Conservation (phyloP, 345 rosid genomes). For the Citrus hindsii region DNA sequence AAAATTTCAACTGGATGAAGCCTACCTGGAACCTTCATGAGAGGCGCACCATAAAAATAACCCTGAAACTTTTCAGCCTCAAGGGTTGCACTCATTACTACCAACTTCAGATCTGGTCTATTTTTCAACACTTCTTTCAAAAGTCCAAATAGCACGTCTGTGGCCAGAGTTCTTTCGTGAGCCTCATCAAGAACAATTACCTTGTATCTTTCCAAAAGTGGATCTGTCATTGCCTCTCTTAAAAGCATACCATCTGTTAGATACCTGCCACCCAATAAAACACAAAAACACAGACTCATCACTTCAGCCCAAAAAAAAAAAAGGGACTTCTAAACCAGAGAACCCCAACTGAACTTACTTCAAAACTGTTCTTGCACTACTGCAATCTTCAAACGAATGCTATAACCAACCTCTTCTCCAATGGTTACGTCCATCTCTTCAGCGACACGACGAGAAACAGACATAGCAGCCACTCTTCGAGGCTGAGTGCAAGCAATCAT, state of each 20-base stretch:
- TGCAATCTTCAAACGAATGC: slow-evolving; percentile 95
- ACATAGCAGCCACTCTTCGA: slow-evolving; percentile 99
- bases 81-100: slow-evolving; percentile 98
- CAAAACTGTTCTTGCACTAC: slow-evolving; percentile 77
- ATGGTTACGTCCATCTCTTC: slow-evolving; percentile 98
- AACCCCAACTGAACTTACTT: slow-evolving; percentile 51
- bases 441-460: slow-evolving; percentile 99
- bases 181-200: slow-evolving; percentile 98
- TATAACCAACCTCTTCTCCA: slow-evolving; percentile 98
- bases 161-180: slow-evolving; percentile 92
- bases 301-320: not conserved
- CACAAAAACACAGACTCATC: not conserved
- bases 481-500: slow-evolving; percentile 97
- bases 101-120: slow-evolving; percentile 80
- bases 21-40: slow-evolving; percentile 97
- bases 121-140: slow-evolving; percentile 82
- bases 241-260: slow-evolving; percentile 97
- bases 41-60: slow-evolving; percentile 79
- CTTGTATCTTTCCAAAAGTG: slow-evolving; percentile 90
- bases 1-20: slow-evolving; percentile 94
- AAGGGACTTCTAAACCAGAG: not conserved
- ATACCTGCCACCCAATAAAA: slow-evolving; percentile 47
- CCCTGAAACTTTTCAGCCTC: slow-evolving; percentile 97
- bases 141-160: slow-evolving; percentile 90
- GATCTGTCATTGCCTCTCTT: slow-evolving; percentile 99